Percentiles rank a stretch among this genome's conserved stretches.
Evolutionary conservation across 2,329 filamentous ascomycete genomes (phyloP).

Genomic region (Phialophora tarda): DNA sequence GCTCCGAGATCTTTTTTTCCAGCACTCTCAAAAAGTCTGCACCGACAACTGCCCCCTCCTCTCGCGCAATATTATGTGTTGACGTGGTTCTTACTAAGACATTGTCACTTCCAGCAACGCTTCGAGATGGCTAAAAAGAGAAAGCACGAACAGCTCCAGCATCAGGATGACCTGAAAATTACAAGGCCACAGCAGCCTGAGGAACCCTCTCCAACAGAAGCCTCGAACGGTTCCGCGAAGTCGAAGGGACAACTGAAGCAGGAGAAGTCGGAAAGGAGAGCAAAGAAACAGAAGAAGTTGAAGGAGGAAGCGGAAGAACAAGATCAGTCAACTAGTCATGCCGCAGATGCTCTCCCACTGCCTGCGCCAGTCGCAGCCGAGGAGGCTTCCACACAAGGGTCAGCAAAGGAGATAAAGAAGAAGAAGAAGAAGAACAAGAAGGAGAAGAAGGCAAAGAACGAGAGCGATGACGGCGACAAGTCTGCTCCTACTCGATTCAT

Average conservation of each 20-base stretch:
- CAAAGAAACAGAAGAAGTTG: constrained; percentile 36
- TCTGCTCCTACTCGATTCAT: constrained; percentile 64
- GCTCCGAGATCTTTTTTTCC: constrained; percentile 16
- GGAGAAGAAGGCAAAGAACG: constrained; percentile 40
- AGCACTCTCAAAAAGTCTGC: not conserved
- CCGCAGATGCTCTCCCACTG: not conserved
- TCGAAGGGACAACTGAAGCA: constrained; percentile 34
- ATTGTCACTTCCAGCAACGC: not conserved
- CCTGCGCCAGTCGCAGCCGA: not conserved
- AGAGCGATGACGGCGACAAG: constrained; percentile 5
- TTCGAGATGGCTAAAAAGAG: constrained; percentile 35
- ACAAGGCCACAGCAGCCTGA: constrained; percentile 9
- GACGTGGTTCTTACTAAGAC: constrained; percentile 11
- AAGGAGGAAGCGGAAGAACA: constrained; percentile 23
- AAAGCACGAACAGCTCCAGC: constrained; percentile 25
- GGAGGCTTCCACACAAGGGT: not conserved
- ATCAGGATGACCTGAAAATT: constrained; percentile 18
- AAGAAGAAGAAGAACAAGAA: constrained; percentile 43
- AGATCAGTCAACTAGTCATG: not conserved
- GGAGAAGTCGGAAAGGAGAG: constrained; percentile 37
- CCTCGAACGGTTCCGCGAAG: constrained; percentile 1
- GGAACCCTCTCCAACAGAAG: constrained; percentile 11
- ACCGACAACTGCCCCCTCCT: not conserved
- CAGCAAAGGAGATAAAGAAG: constrained; percentile 41
- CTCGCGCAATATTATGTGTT: constrained; percentile 5